Conservation (phyloP, 805 yeast species). For the Saccharomycopsis malanga region DNA sequence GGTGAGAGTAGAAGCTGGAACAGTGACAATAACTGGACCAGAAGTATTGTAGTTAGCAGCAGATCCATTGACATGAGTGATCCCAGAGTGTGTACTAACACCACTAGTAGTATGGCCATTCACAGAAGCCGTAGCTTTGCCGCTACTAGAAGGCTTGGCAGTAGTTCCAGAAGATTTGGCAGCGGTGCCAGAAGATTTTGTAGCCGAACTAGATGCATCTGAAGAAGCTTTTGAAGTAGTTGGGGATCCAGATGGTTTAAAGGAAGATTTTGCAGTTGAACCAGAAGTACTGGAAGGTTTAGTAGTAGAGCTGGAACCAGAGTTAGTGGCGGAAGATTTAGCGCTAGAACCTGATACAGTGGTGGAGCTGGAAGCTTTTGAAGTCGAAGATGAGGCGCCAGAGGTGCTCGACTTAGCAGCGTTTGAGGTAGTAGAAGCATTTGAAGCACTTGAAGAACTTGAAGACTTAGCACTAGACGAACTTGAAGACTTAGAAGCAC, state of each 20-base stretch:
- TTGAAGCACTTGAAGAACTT: too few relatives aligned
- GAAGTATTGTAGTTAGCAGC: too few relatives aligned
- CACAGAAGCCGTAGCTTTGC: conserved; percentile 1
- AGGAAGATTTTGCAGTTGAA: conserved; percentile 20
- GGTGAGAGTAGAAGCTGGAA: conserved; percentile 2
- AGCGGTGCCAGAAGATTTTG: conserved; percentile 12
- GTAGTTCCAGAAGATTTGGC: conserved; percentile 20
- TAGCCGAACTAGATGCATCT: conserved; percentile 16
- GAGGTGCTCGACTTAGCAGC: too few relatives aligned
- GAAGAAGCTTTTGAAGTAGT: conserved; percentile 18
- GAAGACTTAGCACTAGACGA: too few relatives aligned
- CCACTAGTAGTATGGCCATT: conserved; percentile 7
- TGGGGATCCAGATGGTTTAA: conserved; percentile 20
- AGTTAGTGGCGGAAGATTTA: too few relatives aligned
- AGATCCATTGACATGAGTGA: conserved; percentile 13
- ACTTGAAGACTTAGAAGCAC: too few relatives aligned
- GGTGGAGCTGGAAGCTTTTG: conserved; percentile 27
- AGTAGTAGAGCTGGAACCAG: too few relatives aligned
- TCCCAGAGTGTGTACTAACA: neutral
- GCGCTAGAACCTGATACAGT: too few relatives aligned
- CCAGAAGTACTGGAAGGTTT: conserved; percentile 23
- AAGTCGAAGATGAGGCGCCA: conserved; percentile 23
- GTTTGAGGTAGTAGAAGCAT: too few relatives aligned
- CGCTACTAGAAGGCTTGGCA: conserved; percentile 7
- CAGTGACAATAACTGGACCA: too few relatives aligned